Base-by-base conservation (phyloP, 2,329 filamentous ascomycete species). In the Colletotrichum sp. region DNA sequence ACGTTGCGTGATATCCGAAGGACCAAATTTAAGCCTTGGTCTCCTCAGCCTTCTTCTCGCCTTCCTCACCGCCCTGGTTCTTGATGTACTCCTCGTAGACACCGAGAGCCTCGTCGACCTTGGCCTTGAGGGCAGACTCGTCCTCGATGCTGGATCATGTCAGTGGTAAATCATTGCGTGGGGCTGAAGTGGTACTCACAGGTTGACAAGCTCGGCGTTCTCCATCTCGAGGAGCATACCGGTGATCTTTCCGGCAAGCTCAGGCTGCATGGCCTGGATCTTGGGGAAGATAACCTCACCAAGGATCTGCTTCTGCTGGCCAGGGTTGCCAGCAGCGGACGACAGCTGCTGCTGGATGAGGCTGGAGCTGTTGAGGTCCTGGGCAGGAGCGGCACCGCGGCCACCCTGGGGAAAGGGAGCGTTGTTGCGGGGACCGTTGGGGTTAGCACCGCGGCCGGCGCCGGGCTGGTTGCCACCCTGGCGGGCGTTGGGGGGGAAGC, bases 201-300 rank as follows among this genome's bases (percentile, higher is more conserved):
- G 92, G 88, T 95, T 95, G 83, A 99, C 91, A 81, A 99, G 90
- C 89, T 99, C 97, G 73, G 90, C 85, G 88, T 98, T 98, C 82
- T 98, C 97, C 97, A 99, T 99, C 92, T 99, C 97, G 82, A 99
- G 88, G 82, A 99, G 94, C 97, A 99, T 99, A 88, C 97, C 97
- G 77, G 97, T 99, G 86, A 99, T 98, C 93, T 99, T 99, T 84
- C 97, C 97, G 78, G 97, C 97, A 82, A 99, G 91, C 82, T 98
- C 96, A 76, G 96, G 94, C 89, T 99, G 97, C 87, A 98, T 93
- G 80, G 92, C 93, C 86, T 96, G 93, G 83, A 99, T 98, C 94
- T 98, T 99, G 84, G 97, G 97, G 91, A 98, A 99, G 81, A 99
- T 94, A 80, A 95, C 93, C 89, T 99, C 97, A 85, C 97, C 97